phyloP scores from a whole-genome alignment of 345 rosid species.

The Turnera subulata region DNA sequence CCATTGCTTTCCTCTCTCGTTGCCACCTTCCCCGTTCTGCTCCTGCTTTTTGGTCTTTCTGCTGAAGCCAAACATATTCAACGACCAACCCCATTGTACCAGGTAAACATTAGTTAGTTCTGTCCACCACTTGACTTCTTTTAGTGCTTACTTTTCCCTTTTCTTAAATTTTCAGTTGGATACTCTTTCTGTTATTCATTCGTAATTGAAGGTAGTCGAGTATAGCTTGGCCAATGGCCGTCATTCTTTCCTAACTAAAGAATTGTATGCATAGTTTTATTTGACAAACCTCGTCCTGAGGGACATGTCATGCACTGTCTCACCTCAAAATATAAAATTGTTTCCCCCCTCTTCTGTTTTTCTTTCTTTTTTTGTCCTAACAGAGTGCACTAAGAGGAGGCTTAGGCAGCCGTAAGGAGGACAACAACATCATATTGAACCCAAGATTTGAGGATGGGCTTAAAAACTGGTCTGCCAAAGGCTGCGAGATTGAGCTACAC shows the following conservation, averaged over 20 bases:
- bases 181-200: no score
- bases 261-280: no score
- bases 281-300: no score
- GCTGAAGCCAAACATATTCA: neutral
- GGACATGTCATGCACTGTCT: no score
- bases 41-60: neutral
- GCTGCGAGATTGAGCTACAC: constrained; percentile 66
- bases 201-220: no score
- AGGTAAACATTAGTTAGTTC: no score
- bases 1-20: neutral
- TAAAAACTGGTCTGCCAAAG: constrained; percentile 84
- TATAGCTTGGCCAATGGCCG: no score
- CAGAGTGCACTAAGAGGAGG: constrained; percentile 6
- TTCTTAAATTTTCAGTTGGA: neutral
- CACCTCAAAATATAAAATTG: no score
- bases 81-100: neutral
- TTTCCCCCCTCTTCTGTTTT: no score
- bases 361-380: neutral
- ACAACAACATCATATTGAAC: constrained; percentile 54
- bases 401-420: constrained; percentile 16
- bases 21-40: neutral
- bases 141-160: neutral
- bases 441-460: constrained; percentile 78
- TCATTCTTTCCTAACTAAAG: no score
- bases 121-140: neutral